Percentiles rank a stretch among this genome's conserved stretches.
Evolutionary conservation across 352 stramenopile genomes (phyloP).

Genomic region (Pythium chondricola): DNA sequence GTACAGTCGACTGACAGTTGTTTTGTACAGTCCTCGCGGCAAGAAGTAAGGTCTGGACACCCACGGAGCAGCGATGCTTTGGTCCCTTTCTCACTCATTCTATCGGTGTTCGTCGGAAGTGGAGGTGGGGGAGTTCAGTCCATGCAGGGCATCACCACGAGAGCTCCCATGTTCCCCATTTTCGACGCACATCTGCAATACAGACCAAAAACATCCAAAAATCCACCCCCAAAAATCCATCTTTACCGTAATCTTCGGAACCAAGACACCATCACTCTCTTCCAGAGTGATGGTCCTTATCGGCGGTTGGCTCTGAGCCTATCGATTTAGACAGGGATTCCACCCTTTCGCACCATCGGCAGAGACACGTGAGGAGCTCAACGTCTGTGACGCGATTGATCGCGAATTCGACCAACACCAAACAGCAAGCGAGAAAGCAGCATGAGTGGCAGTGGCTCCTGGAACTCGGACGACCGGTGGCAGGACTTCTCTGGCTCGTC

Average conservation of each 20-base stretch:
- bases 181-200: neutral
- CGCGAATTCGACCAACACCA: constrained; percentile 6
- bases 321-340: neutral
- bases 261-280: neutral
- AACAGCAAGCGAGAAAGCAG: constrained; percentile 7
- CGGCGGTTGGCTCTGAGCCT: neutral
- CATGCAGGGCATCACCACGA: too few relatives aligned
- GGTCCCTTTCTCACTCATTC: too few relatives aligned
- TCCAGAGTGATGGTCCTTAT: neutral
- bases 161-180: neutral
- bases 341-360: neutral
- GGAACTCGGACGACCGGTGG: constrained; percentile 74
- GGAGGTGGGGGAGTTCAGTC: too few relatives aligned
- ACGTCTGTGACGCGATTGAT: constrained; percentile 3
- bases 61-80: too few relatives aligned
- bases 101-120: neutral
- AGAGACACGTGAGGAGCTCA: neutral
- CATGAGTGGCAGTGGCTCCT: constrained; percentile 38
- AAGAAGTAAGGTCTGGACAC: constrained; percentile 14
- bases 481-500: constrained; percentile 48
- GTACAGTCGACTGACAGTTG: neutral
- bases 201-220: neutral
- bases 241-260: constrained; percentile 4
- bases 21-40: neutral
- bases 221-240: constrained; percentile 2